These are phyloP conservation scores for Ophiosphaerella herpotricha DNA, from an alignment of 2,329 filamentous ascomycete genomes.

Conservation along the genomic window DNA sequence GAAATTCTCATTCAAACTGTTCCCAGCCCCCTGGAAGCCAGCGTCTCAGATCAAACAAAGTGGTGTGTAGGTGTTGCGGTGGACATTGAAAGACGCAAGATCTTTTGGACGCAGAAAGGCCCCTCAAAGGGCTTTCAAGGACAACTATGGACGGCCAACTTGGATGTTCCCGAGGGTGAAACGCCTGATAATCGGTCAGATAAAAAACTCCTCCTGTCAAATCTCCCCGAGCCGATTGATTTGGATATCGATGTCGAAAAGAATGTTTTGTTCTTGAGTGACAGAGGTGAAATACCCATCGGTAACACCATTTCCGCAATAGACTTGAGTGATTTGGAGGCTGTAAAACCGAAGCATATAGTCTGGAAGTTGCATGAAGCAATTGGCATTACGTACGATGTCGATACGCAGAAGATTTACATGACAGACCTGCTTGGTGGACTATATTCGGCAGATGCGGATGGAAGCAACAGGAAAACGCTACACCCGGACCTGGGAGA, in stretches of 20 bases:
- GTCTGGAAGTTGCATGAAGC: constrained; percentile 27
- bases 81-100: constrained; percentile 46
- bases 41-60: constrained; percentile 39
- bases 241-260: constrained; percentile 57
- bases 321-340: constrained; percentile 45
- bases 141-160: constrained; percentile 58
- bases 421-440: constrained; percentile 26
- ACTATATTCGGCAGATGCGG: constrained; percentile 16
- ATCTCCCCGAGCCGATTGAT: constrained; percentile 54
- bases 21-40: not conserved
- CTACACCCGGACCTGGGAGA: too few relatives aligned
- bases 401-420: constrained; percentile 7
- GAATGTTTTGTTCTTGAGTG: constrained; percentile 62
- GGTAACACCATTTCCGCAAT: constrained; percentile 54
- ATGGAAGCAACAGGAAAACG: constrained; percentile 15
- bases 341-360: constrained; percentile 8
- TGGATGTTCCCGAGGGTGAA: constrained; percentile 46
- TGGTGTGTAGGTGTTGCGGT: constrained; percentile 65
- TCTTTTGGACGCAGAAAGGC: constrained; percentile 68
- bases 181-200: constrained; percentile 20
- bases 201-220: constrained; percentile 31
- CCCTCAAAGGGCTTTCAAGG: constrained; percentile 56
- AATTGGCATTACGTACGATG: constrained; percentile 25
- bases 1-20: constrained; percentile 16
- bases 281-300: constrained; percentile 61